These are phyloP conservation scores for Saccharomycopsis oosterbeekiorum DNA, from an alignment of 805 yeast species.

Conservation along the genomic window DNA sequence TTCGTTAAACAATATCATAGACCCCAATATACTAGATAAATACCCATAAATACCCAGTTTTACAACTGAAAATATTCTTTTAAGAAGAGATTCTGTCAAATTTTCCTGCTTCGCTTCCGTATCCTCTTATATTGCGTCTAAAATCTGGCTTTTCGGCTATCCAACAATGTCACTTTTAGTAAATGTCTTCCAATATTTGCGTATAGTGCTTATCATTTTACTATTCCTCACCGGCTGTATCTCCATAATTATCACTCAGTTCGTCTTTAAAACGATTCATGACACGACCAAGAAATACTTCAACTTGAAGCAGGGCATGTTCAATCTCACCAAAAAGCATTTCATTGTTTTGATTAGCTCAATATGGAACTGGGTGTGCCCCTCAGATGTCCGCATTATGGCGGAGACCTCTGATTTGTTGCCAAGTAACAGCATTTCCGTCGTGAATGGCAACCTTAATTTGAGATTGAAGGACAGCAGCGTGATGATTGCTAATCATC, in stretches of 20 bases:
- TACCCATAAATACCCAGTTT: too few species aligned
- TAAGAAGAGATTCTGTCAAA: not conserved
- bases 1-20: too few species aligned
- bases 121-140: too few species aligned
- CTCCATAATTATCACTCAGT: slow-evolving; percentile 39
- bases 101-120: not conserved
- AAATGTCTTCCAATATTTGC: slow-evolving; percentile 20
- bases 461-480: slow-evolving; percentile 38
- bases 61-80: not conserved
- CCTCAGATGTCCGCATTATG: slow-evolving; percentile 43
- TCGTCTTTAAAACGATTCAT: slow-evolving; percentile 28
- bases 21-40: too few species aligned
- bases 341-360: slow-evolving; percentile 48
- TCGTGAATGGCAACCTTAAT: slow-evolving; percentile 21
- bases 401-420: slow-evolving; percentile 29
- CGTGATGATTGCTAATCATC: slow-evolving; percentile 80
- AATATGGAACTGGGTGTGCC: slow-evolving; percentile 40
- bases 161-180: not conserved
- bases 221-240: slow-evolving; percentile 31
- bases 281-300: slow-evolving; percentile 22
- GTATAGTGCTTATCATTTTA: slow-evolving; percentile 22
- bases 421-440: slow-evolving; percentile 27
- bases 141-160: too few species aligned
- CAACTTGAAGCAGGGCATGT: slow-evolving; percentile 30
- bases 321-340: slow-evolving; percentile 46